These are phyloP conservation scores for Lichtheimia ornata DNA, from an alignment of 371 early-diverging fungal genomes.

Conservation along the genomic window DNA sequence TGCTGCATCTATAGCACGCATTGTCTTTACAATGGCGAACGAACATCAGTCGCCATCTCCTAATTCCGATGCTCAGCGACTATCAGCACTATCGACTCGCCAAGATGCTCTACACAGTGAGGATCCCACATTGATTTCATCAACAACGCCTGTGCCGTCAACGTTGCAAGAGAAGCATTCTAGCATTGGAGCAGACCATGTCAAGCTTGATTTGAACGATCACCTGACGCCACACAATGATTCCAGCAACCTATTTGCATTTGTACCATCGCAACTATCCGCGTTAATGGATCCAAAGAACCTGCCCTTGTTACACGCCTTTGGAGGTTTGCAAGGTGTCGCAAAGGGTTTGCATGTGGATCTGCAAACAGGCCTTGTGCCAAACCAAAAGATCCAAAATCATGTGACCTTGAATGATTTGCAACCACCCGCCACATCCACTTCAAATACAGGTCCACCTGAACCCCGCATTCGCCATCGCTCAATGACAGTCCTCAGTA, in stretches of 20 bases:
- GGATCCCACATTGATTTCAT: conserved; percentile 18
- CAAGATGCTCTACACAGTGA: conserved; percentile 15
- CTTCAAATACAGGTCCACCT: not conserved
- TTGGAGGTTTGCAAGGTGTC: conserved; percentile 56
- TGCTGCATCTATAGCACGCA: no score
- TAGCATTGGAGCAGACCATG: conserved; percentile 1
- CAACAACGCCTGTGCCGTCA: conserved; percentile 12
- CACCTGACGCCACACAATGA: conserved; percentile 41
- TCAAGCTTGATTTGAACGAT: conserved; percentile 22
- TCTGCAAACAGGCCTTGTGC: conserved; percentile 46
- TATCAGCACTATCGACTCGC: conserved; percentile 14
- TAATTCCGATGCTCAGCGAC: conserved; percentile 7
- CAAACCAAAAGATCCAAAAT: conserved; percentile 21
- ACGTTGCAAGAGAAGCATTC: conserved; percentile 4
- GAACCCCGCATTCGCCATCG: conserved; percentile 10
- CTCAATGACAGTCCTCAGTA: conserved; percentile 18
- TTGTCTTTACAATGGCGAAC: conserved; percentile 3
- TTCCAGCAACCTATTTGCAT: conserved; percentile 54
- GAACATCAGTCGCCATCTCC: conserved; percentile 15
- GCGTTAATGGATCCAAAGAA: conserved; percentile 63
- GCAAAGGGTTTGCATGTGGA: conserved; percentile 59
- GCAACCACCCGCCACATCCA: not conserved
- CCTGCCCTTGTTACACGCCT: conserved; percentile 40
- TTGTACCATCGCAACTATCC: conserved; percentile 51
- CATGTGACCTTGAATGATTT: conserved; percentile 29